phyloP scores from a whole-genome alignment of 306 rosid species.

The Echinosophora koreensis region DNA sequence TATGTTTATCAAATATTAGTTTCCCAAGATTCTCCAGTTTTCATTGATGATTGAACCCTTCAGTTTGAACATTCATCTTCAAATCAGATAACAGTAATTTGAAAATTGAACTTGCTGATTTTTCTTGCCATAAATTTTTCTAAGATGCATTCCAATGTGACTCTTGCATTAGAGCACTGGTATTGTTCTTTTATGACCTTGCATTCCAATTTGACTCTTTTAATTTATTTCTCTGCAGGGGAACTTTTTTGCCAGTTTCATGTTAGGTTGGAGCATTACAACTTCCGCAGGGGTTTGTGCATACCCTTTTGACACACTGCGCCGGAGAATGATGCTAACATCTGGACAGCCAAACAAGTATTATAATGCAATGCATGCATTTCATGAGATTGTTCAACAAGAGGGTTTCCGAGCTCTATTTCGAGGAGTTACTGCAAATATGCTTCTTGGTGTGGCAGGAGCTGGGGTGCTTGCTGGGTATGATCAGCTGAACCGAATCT shows the following conservation, averaged over 20 bases:
- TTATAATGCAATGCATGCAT: constrained; percentile 73
- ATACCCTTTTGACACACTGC: constrained; percentile 89
- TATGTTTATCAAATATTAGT: constrained; percentile 1
- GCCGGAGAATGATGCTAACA: constrained; percentile 96
- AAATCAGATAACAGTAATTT: constrained; percentile 27
- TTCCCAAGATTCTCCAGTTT: neutral
- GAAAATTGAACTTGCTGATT: neutral
- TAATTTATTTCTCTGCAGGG: constrained; percentile 63
- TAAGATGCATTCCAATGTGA: neutral
- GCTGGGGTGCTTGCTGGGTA: constrained; percentile 97
- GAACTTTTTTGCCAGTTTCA: constrained; percentile 86
- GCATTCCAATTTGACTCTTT: constrained; percentile 30
- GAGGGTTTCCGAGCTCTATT: constrained; percentile 83
- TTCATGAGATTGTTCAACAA: constrained; percentile 68
- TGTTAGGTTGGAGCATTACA: constrained; percentile 96
- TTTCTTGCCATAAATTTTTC: constrained; percentile 9
- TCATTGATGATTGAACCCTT: constrained; percentile 11
- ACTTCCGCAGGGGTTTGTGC: constrained; percentile 86
- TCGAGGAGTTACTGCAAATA: constrained; percentile 89
- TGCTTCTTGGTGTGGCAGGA: constrained; percentile 95
- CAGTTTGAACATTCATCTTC: constrained; percentile 43
- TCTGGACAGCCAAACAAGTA: constrained; percentile 86
- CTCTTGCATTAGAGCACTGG: too few species aligned
- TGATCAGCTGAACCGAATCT: constrained; percentile 78
- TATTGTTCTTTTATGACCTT: constrained; percentile 33